Evolutionary conservation across 2,329 filamentous ascomycete species (phyloP), one percentile per base, ranked within the genome.

Genomic region (Thelonectria olida): DNA sequence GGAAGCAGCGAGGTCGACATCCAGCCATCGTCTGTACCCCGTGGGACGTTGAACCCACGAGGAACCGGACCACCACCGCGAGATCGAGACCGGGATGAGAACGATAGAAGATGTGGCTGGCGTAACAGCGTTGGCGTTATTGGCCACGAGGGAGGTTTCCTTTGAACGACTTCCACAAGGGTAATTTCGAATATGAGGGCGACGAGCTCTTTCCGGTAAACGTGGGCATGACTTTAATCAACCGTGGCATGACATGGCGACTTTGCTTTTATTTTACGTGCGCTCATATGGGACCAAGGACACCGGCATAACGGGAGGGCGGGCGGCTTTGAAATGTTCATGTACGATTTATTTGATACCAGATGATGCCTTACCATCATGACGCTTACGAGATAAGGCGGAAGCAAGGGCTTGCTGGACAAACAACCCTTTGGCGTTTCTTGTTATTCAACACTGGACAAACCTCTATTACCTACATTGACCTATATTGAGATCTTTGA

Each of bases 91-190:
- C 68, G 73, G 31, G 73, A 76, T 48, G 73, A 74, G 27, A 73
- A 74, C 62, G 78, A 82, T 17, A 79, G 83, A 56, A 78, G 80
- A 57, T 88, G 85, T 68, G 80, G 81, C 62, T 88, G 85, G 85
- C 82, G 85, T 31, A 81, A 83, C 22, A 86, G 83, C 63, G 81
- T 87, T 27, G 83, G 84, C 27, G 82, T 87, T 12, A 80, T 86
- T 49, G 80, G 80, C 17, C 72, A 73, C 54, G 86, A 89, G 42
- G 83, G 85, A 31, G 83, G 82, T 19, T 86, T 88, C 67, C 69
- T 88, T 38, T 88, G 72, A 83, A 42, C 49, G 23, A 61, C 17
- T 42, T 25, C 7, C 31, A 27, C 39, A 28, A 58, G 53, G 39
- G 25, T 51, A 23, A 22, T 44, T n/a, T 44, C n/a, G 34, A 52